Evolutionary conservation across 2,329 filamentous ascomycete genomes (phyloP).

Genomic region (Hymenoscyphus repandus): DNA sequence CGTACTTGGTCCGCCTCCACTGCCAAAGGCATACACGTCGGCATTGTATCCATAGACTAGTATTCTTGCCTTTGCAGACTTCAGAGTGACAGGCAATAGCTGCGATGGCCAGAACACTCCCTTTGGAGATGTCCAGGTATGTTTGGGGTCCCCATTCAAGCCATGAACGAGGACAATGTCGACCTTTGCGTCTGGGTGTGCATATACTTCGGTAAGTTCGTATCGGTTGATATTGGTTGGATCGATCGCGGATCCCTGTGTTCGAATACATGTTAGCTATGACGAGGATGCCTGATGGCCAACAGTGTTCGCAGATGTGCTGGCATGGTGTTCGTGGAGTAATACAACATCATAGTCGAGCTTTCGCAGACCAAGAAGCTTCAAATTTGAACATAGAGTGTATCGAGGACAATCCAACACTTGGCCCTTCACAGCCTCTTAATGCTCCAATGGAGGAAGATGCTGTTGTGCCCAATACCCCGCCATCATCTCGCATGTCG

Average conservation of each 20-base stretch:
- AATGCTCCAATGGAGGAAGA: too few relatives aligned
- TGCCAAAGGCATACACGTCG: slow-evolving; percentile 47
- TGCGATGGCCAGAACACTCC: slow-evolving; percentile 65
- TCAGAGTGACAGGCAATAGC: slow-evolving; percentile 57
- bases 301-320: too few relatives aligned
- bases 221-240: slow-evolving; percentile 44
- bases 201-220: slow-evolving; percentile 55
- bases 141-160: slow-evolving; percentile 58
- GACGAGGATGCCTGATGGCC: background rate
- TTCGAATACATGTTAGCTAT: slow-evolving; percentile 4
- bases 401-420: too few relatives aligned
- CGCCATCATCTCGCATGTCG: too few relatives aligned
- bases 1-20: slow-evolving; percentile 43
- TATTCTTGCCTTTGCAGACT: slow-evolving; percentile 53
- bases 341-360: too few relatives aligned
- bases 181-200: slow-evolving; percentile 52
- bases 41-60: slow-evolving; percentile 73
- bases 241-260: slow-evolving; percentile 44
- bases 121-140: slow-evolving; percentile 53
- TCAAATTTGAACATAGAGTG: too few relatives aligned
- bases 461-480: too few relatives aligned
- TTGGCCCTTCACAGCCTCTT: too few relatives aligned
- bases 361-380: too few relatives aligned
- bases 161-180: slow-evolving; percentile 69
- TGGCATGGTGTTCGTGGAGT: too few relatives aligned